Percentiles rank a stretch among this genome's conserved stretches.
phyloP scores from a whole-genome alignment of 1,139 yeast genomes.

The Scheffersomyces stambukii region DNA sequence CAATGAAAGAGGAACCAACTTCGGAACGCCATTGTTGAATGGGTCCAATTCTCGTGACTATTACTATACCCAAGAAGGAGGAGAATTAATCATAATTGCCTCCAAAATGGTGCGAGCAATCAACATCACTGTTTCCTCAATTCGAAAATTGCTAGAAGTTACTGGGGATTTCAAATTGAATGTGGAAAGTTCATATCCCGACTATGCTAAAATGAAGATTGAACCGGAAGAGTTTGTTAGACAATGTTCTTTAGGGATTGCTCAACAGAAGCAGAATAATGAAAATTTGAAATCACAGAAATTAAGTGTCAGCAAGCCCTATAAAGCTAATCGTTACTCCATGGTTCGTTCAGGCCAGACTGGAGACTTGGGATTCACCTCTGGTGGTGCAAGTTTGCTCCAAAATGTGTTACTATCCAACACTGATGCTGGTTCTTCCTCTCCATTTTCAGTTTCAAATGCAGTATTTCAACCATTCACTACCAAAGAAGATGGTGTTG shows the following conservation, averaged over 20 bases:
- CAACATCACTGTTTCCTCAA: slow-evolving; percentile 44
- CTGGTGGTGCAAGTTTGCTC: slow-evolving; percentile 55
- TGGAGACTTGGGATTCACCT: slow-evolving; percentile 49
- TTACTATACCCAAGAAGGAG: slow-evolving; percentile 63
- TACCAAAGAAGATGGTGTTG: slow-evolving; percentile 6
- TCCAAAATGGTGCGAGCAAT: slow-evolving; percentile 62
- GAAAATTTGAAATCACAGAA: slow-evolving; percentile 13
- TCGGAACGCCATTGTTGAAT: slow-evolving; percentile 7
- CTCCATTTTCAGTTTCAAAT: slow-evolving; percentile 40
- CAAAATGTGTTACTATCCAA: slow-evolving; percentile 42
- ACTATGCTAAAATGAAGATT: slow-evolving; percentile 55
- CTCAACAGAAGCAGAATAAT: slow-evolving; percentile 10
- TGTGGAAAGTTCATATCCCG: slow-evolving; percentile 65
- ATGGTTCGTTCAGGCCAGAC: slow-evolving; percentile 57
- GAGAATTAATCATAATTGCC: slow-evolving; percentile 56
- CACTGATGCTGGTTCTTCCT: slow-evolving; percentile 25
- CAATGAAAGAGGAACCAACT: slow-evolving; percentile 17
- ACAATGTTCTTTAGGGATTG: slow-evolving; percentile 60
- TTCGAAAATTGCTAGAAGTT: slow-evolving; percentile 38
- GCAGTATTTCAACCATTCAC: slow-evolving; percentile 37
- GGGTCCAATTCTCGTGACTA: slow-evolving; percentile 33
- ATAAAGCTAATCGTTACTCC: slow-evolving; percentile 47
- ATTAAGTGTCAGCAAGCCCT: slow-evolving; percentile 13
- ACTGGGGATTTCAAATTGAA: slow-evolving; percentile 75
- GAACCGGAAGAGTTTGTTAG: slow-evolving; percentile 62